Evolutionary conservation across 192 early-diverging fungal species (phyloP).

Genomic region (Rhizoclosmatium globosum): DNA sequence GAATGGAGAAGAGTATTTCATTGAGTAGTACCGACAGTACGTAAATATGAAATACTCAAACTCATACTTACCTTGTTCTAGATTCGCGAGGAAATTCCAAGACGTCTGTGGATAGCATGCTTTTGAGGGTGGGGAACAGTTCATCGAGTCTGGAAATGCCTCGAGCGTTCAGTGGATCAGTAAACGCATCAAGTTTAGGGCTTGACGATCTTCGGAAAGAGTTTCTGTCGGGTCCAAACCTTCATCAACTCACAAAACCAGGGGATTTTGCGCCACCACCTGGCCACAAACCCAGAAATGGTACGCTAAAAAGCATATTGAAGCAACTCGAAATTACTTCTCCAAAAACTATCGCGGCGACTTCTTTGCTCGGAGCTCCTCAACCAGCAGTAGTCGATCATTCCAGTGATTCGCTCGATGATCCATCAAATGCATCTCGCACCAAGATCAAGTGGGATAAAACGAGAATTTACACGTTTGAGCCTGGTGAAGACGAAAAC

Average conservation of each 20-base stretch:
- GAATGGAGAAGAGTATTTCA: too few relatives aligned
- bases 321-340: background rate
- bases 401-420: conserved; percentile 1
- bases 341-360: too few relatives aligned
- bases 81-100: too few relatives aligned
- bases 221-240: conserved; percentile 7
- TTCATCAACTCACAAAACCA: background rate
- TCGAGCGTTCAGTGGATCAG: background rate
- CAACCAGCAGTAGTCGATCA: background rate
- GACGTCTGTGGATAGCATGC: too few relatives aligned
- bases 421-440: background rate
- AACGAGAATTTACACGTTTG: conserved; percentile 8
- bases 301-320: conserved; percentile 15
- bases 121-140: background rate
- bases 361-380: too few relatives aligned
- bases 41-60: too few relatives aligned
- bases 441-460: conserved; percentile 19
- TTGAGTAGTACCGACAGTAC: too few relatives aligned
- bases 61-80: too few relatives aligned
- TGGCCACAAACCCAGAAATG: background rate
- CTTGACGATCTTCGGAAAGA: conserved; percentile 22
- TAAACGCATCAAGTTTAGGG: background rate
- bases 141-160: background rate
- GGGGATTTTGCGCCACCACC: background rate
- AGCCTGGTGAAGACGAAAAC: conserved; percentile 12